These are phyloP conservation scores for Calocera viscosa DNA, from an alignment of 768 basidiomycete species.

Conservation along the genomic window DNA sequence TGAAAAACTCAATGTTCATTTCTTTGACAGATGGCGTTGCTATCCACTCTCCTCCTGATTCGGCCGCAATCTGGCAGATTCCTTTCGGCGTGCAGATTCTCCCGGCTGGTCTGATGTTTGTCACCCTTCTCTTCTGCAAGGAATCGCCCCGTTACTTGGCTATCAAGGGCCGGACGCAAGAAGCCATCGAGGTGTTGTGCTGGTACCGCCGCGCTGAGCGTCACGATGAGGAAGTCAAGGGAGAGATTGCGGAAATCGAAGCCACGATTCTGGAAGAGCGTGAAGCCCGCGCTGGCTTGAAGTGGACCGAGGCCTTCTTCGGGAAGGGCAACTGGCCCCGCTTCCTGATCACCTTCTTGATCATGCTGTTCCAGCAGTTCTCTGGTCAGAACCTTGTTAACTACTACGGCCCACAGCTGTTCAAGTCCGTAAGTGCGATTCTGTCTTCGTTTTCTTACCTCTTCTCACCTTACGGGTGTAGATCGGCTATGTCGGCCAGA, in stretches of 20 bases:
- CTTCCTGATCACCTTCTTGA: conserved; percentile 7
- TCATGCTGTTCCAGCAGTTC: conserved; percentile 9
- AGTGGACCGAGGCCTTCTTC: not conserved
- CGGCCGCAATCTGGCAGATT: conserved; percentile 2
- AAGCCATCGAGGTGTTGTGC: conserved; percentile 2
- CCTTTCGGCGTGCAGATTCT: conserved; percentile 2
- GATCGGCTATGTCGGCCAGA: conserved; percentile 26
- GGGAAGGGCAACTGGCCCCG: conserved; percentile 6
- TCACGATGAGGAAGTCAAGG: not conserved
- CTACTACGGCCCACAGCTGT: conserved; percentile 6
- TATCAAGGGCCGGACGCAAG: not conserved
- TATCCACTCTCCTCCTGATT: conserved; percentile 1
- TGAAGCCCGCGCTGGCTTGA: not conserved
- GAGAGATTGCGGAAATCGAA: not conserved
- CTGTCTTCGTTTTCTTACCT: not conserved
- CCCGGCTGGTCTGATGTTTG: not conserved
- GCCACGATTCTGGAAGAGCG: not conserved
- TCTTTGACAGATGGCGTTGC: not conserved
- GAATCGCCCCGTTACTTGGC: not conserved
- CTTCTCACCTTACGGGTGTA: not conserved
- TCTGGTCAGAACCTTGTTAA: conserved; percentile 3
- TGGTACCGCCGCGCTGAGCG: not conserved
- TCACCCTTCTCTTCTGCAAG: conserved; percentile 5
- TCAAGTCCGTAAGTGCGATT: not conserved
- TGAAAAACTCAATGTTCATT: not conserved